These are phyloP conservation scores for Suhomyces kunorum DNA, from an alignment of 1,139 yeast species.

Conservation along the genomic window DNA sequence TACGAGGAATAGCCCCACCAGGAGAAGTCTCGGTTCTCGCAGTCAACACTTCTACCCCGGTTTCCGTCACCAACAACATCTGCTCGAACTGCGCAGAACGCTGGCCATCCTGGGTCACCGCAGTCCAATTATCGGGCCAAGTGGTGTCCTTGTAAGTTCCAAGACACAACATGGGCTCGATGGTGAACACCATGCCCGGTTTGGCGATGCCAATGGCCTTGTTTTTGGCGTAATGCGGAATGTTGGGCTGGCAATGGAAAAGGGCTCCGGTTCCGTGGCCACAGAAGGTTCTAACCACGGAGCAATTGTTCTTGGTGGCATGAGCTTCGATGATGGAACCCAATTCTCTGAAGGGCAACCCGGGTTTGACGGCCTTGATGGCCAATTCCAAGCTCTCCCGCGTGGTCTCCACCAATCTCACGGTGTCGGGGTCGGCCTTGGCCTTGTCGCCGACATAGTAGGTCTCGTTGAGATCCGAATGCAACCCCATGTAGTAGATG, in stretches of 20 bases:
- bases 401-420: constrained; percentile 90
- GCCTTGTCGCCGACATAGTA: constrained; percentile 96
- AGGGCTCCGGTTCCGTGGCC: constrained; percentile 91
- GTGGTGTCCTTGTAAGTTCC: constrained; percentile 80
- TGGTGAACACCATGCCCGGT: constrained; percentile 96
- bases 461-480: constrained; percentile 94
- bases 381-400: constrained; percentile 87
- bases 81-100: constrained; percentile 95
- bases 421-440: constrained; percentile 67
- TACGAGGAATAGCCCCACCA: constrained; percentile 78
- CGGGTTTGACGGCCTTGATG: constrained; percentile 85
- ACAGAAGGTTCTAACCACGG: constrained; percentile 87
- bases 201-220: constrained; percentile 93
- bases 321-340: constrained; percentile 90
- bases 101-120: constrained; percentile 85
- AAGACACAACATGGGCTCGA: constrained; percentile 94
- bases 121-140: constrained; percentile 99
- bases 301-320: constrained; percentile 75
- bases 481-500: constrained; percentile 81
- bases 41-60: constrained; percentile 88
- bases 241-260: constrained; percentile 91
- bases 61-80: constrained; percentile 87
- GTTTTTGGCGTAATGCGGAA: constrained; percentile 93
- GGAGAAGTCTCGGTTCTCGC: constrained; percentile 79
- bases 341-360: constrained; percentile 79